A percentile compares a stretch with the other conserved stretches of the same genome.
Conservation (phyloP, 306 rosid genomes). For the Comarum palustre region DNA sequence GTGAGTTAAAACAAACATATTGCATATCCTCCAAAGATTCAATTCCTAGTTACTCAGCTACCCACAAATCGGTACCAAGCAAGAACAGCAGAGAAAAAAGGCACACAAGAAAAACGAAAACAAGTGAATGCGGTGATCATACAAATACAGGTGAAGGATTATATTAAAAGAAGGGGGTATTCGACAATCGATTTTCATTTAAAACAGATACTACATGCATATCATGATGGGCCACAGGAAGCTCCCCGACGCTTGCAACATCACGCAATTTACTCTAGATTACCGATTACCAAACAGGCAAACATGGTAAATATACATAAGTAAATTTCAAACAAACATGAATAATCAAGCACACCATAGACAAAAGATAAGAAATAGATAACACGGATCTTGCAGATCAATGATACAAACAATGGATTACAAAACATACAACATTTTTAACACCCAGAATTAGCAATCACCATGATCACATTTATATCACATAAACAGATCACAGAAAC, state of each 20-base stretch:
- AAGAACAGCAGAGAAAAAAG: not conserved
- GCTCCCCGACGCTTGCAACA: not conserved
- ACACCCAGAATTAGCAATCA: not conserved
- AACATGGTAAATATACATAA: not conserved
- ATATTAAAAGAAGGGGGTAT: not conserved
- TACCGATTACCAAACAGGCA: not conserved
- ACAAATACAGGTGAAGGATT: not conserved
- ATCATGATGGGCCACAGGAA: not conserved
- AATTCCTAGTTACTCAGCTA: not conserved
- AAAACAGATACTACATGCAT: not conserved
- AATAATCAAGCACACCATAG: not conserved
- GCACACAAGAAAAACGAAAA: not conserved
- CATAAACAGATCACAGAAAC: slow-evolving; percentile 27
- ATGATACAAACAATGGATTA: not conserved
- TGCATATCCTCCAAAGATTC: not conserved
- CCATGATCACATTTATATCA: slow-evolving; percentile 18
- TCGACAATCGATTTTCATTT: not conserved
- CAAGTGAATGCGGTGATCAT: not conserved
- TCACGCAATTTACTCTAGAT: not conserved
- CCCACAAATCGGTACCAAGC: not conserved
- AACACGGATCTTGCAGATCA: slow-evolving; percentile 12
- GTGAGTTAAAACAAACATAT: slow-evolving; percentile 10
- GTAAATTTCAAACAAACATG: not conserved
- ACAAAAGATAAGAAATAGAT: not conserved
- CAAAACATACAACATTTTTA: not conserved